phyloP scores from a whole-genome alignment of 2,329 filamentous ascomycete species.

The Fusarium sterilihyphosum region DNA sequence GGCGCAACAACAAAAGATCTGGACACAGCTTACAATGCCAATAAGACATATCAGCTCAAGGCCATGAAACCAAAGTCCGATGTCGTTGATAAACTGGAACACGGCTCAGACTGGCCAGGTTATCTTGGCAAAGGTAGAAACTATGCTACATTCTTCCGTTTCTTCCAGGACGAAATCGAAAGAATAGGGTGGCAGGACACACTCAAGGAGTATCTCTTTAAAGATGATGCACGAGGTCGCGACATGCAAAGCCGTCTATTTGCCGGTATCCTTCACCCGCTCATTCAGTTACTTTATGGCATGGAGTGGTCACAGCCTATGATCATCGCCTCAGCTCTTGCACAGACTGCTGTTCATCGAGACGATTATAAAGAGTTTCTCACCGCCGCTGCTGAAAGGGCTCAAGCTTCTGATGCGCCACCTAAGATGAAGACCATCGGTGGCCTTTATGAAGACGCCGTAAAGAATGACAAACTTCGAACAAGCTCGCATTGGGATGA shows the following conservation, averaged over 20 bases:
- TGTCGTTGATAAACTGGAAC: constrained; percentile 63
- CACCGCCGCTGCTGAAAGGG: constrained; percentile 57
- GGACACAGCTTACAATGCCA: constrained; percentile 70
- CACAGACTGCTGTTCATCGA: constrained; percentile 77
- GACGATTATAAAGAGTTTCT: constrained; percentile 66
- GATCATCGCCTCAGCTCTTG: constrained; percentile 81
- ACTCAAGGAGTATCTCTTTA: constrained; percentile 75
- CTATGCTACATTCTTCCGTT: constrained; percentile 80
- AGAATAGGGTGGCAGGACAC: constrained; percentile 67
- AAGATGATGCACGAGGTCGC: constrained; percentile 70
- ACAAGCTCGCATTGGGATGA: constrained; percentile 60
- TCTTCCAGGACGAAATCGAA: constrained; percentile 80
- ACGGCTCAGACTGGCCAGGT: constrained; percentile 62
- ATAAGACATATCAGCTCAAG: constrained; percentile 73
- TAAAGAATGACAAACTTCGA: constrained; percentile 64
- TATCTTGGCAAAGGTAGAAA: constrained; percentile 69
- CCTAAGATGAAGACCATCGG: constrained; percentile 47
- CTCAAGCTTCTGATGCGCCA: constrained; percentile 3
- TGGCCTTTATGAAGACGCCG: constrained; percentile 69
- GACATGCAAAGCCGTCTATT: constrained; percentile 76
- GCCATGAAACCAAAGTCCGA: constrained; percentile 57
- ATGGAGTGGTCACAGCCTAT: constrained; percentile 85
- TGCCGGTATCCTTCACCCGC: constrained; percentile 65
- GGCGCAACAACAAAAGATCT: constrained; percentile 71
- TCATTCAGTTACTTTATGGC: constrained; percentile 88